Conservation (phyloP, 768 basidiomycete species). For the Suillus discolor region DNA sequence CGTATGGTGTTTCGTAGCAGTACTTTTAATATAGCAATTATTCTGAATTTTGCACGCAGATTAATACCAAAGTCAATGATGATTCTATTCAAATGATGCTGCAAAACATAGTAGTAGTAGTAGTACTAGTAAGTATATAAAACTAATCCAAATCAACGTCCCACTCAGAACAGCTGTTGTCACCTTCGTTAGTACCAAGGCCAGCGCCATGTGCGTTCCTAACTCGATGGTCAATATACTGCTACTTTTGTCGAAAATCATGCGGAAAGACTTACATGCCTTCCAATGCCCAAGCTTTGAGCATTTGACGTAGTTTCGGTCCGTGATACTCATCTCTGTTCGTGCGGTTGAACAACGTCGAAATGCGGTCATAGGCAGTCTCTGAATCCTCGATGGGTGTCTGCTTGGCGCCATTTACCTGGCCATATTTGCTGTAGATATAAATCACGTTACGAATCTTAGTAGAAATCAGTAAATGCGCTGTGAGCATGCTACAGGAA, state of each 20-base stretch:
- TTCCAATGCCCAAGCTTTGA: no score
- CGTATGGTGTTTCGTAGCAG: background rate
- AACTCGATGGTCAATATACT: background rate
- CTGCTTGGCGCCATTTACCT: no score
- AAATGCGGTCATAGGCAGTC: no score
- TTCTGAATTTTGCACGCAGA: background rate
- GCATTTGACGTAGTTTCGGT: no score
- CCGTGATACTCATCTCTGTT: no score
- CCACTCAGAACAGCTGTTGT: background rate
- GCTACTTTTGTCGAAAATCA: background rate
- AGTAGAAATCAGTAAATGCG: no score
- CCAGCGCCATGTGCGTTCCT: background rate
- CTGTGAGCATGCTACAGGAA: no score
- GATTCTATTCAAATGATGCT: background rate
- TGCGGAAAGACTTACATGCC: background rate
- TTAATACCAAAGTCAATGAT: background rate
- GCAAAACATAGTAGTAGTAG: background rate
- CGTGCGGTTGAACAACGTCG: no score
- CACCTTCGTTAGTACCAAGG: background rate
- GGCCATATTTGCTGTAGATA: no score
- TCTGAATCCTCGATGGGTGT: no score
- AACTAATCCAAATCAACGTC: background rate
- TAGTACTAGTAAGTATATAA: background rate
- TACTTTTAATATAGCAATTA: background rate
- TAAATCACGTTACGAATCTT: no score